Percentiles rank a stretch among this genome's conserved stretches.
Evolutionary conservation across 2,329 filamentous ascomycete species (phyloP).

Genomic region (Clarireedia homoeocarpa): DNA sequence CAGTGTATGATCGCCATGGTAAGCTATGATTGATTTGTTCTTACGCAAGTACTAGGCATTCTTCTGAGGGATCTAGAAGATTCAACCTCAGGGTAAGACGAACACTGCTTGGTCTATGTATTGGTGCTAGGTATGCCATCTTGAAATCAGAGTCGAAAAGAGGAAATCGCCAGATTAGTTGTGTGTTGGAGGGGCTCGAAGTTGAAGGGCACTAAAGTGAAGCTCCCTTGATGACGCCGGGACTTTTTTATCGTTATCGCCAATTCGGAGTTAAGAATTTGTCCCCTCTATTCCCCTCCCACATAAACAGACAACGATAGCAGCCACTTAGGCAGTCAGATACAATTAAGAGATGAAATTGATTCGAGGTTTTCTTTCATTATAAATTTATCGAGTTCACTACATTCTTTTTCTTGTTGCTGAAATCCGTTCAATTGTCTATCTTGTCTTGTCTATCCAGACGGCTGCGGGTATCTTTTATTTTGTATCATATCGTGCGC

Average conservation of each 20-base stretch:
- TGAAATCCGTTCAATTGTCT: constrained; percentile 4
- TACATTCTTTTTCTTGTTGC: neutral
- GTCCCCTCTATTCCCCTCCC: neutral
- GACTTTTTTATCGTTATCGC: constrained; percentile 11
- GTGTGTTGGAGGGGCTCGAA: neutral
- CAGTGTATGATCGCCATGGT: constrained; percentile 13
- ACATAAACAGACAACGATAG: neutral
- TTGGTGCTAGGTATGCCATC: constrained; percentile 94
- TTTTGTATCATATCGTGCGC: constrained; percentile 13
- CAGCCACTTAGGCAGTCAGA: no score
- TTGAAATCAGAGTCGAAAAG: constrained; percentile 1
- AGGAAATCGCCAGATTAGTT: neutral
- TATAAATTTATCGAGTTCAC: neutral
- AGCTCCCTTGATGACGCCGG: constrained; percentile 8
- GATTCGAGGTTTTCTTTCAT: neutral
- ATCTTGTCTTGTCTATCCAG: neutral
- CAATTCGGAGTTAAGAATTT: constrained; percentile 3
- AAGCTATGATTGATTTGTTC: constrained; percentile 28
- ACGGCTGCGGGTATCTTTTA: constrained; percentile 24
- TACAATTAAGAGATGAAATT: neutral
- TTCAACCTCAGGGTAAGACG: constrained; percentile 78
- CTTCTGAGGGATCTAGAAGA: constrained; percentile 65
- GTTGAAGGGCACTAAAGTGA: neutral
- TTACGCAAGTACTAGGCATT: constrained; percentile 84
- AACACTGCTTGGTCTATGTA: constrained; percentile 86